phyloP scores from a whole-genome alignment of 805 yeast genomes.

The Cyberlindnera xylosilytica region DNA sequence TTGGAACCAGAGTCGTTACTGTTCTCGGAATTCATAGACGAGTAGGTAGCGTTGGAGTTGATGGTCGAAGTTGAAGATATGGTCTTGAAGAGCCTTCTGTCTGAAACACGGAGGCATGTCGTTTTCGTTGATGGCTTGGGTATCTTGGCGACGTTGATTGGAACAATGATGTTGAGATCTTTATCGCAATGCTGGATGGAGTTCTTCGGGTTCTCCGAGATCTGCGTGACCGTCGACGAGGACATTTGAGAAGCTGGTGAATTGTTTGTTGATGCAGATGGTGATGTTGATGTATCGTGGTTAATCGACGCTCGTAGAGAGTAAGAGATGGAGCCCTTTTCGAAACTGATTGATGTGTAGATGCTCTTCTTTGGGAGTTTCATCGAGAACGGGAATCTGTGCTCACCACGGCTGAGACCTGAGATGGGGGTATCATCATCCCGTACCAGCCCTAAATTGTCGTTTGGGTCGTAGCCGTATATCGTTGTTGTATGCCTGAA shows the following conservation, averaged over 20 bases:
- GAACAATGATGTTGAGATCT: conserved; percentile 59
- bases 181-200: conserved; percentile 50
- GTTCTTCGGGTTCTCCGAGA: conserved; percentile 22
- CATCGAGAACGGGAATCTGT: conserved; percentile 81
- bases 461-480: conserved; percentile 44
- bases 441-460: conserved; percentile 3
- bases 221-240: conserved; percentile 15
- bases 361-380: conserved; percentile 73
- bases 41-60: conserved; percentile 29
- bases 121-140: conserved; percentile 66
- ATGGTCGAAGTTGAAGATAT: conserved; percentile 40
- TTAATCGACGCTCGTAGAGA: conserved; percentile 45
- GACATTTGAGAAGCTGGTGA: conserved; percentile 24
- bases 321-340: conserved; percentile 79
- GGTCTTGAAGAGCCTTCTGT: conserved; percentile 35
- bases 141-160: conserved; percentile 66
- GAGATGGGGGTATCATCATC: conserved; percentile 20
- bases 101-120: conserved; percentile 58
- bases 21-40: conserved; percentile 19
- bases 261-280: conserved; percentile 17
- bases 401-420: conserved; percentile 79
- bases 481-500: conserved; percentile 57
- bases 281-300: conserved; percentile 19
- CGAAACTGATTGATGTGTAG: conserved; percentile 75
- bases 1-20: conserved; percentile 20